Conservation (phyloP, 192 early-diverging fungal species). For the Kappamyces sp. region DNA sequence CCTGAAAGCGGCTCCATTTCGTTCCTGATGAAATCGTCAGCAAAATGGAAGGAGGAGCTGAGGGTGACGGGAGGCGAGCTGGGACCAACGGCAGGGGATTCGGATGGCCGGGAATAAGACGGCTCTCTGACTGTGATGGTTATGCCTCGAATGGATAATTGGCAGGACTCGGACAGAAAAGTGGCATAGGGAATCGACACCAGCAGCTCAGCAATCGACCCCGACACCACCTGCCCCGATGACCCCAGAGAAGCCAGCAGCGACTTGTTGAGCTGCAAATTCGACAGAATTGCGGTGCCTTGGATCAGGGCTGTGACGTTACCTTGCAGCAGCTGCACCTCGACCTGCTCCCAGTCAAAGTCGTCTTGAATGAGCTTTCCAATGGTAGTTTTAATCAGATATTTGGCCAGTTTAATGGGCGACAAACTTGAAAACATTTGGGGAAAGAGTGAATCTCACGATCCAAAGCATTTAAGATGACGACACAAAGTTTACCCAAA, state of each 20-base stretch:
- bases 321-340: not conserved
- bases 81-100: constrained; percentile 21
- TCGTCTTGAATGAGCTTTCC: constrained; percentile 6
- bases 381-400: constrained; percentile 14
- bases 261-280: constrained; percentile 1
- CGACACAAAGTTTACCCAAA: no score
- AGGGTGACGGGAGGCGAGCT: constrained; percentile 60
- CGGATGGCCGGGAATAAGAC: constrained; percentile 19
- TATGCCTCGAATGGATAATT: not conserved
- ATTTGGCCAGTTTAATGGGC: constrained; percentile 9
- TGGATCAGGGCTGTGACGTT: constrained; percentile 1
- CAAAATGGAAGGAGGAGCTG: constrained; percentile 79
- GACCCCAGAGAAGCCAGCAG: not conserved
- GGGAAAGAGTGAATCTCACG: no score
- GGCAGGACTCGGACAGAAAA: not conserved
- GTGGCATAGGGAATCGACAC: not conserved
- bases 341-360: constrained; percentile 12
- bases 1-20: constrained; percentile 26
- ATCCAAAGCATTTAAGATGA: no score
- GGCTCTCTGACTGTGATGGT: constrained; percentile 1
- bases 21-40: constrained; percentile 76
- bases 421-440: no score
- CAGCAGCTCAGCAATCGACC: not conserved
- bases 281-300: constrained; percentile 4
- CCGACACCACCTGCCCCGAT: not conserved